A percentile compares a stretch with the other conserved stretches of the same genome.
Evolutionary conservation across 495 filamentous ascomycete genomes (phyloP).

Genomic region (Amniculicola lignicola): DNA sequence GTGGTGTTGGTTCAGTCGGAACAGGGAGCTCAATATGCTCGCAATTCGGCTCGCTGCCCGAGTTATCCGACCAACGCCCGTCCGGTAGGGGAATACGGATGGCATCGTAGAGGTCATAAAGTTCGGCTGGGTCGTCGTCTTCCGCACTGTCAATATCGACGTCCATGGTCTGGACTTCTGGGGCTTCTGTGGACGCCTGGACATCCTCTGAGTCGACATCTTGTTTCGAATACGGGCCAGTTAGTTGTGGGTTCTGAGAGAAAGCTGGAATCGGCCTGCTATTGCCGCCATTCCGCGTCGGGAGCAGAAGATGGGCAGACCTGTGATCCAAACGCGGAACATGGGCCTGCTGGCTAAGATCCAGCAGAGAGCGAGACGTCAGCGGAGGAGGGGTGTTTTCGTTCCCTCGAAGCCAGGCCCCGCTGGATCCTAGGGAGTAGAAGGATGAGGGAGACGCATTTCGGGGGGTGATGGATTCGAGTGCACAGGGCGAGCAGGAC

Average conservation of each 20-base stretch:
- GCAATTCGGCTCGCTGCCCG: neutral
- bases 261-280: slow-evolving; percentile 7
- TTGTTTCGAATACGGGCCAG: neutral
- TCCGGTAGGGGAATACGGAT: slow-evolving; percentile 27
- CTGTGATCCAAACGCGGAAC: neutral
- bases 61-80: slow-evolving; percentile 19
- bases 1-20: slow-evolving; percentile 7
- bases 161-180: no score
- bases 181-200: slow-evolving; percentile 1
- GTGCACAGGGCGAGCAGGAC: slow-evolving; percentile 25
- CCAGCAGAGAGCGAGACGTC: slow-evolving; percentile 21
- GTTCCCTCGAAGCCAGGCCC: slow-evolving; percentile 18
- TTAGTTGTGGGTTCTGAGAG: neutral
- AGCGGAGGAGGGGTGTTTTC: slow-evolving; percentile 32
- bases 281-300: slow-evolving; percentile 9
- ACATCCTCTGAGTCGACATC: neutral
- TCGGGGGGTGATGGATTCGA: slow-evolving; percentile 22
- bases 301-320: slow-evolving; percentile 1
- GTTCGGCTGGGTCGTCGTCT: slow-evolving; percentile 6
- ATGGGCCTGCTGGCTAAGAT: slow-evolving; percentile 2
- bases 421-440: slow-evolving; percentile 21
- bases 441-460: slow-evolving; percentile 31
- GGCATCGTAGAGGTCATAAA: slow-evolving; percentile 26
- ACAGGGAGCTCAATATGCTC: neutral
- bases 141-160: slow-evolving; percentile 6